Percentiles rank a stretch among this genome's conserved stretches.
These are phyloP conservation scores for Microascus cirrosus DNA, from an alignment of 2,329 filamentous ascomycete species.

Conservation along the genomic window DNA sequence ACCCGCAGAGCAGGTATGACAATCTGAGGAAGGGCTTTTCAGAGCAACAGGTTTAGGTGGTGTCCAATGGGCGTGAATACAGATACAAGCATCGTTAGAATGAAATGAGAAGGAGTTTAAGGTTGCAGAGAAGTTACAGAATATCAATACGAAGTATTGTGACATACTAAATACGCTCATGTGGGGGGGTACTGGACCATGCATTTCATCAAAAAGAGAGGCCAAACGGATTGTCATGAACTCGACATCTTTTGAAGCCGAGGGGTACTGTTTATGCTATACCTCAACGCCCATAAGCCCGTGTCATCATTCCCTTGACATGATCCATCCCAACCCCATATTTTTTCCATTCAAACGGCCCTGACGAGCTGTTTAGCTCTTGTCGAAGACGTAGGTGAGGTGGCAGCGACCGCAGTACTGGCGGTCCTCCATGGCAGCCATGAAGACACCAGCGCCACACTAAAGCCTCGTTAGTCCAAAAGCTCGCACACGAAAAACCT, in stretches of 20 bases:
- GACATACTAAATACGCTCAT: background rate
- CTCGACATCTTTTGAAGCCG: background rate
- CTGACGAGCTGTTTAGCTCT: constrained; percentile 37
- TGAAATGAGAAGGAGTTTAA: background rate
- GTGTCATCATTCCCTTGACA: constrained; percentile 8
- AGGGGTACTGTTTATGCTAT: background rate
- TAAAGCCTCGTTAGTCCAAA: constrained; percentile 19
- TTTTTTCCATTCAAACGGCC: background rate
- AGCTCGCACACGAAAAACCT: background rate
- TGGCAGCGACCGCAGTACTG: constrained; percentile 84
- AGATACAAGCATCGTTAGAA: background rate
- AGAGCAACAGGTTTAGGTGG: background rate
- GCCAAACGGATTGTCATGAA: background rate
- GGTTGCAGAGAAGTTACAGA: background rate
- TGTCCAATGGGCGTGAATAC: background rate
- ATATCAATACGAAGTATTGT: background rate
- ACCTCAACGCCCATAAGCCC: constrained; percentile 1
- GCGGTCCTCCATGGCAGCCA: constrained; percentile 99
- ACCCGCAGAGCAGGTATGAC: constrained; percentile 58
- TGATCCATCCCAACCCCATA: constrained; percentile 8
- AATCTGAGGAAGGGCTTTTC: constrained; percentile 52
- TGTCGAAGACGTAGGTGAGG: constrained; percentile 64
- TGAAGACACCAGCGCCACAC: constrained; percentile 99
- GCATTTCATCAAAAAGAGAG: background rate
- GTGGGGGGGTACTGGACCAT: background rate